Percentiles rank a stretch among this genome's conserved stretches.
Conservation (phyloP, 441 rosid species). For the Kokia cookei region DNA sequence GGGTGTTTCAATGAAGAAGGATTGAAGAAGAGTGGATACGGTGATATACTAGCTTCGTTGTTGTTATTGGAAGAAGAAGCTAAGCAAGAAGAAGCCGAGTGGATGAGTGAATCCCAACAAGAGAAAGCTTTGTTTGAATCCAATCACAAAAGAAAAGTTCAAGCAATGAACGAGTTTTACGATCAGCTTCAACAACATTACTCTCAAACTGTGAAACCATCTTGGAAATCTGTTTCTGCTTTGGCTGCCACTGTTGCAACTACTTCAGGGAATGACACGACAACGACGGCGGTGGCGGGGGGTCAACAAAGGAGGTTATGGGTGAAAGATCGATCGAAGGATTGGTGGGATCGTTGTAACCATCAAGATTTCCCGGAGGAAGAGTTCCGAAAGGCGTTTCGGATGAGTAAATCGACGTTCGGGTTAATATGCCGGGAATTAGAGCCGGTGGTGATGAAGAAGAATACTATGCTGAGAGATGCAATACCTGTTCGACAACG, state of each 20-base stretch:
- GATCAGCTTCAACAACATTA: slow-evolving; percentile 33
- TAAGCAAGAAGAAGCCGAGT: slow-evolving; percentile 4
- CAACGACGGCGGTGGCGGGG: slow-evolving; percentile 9
- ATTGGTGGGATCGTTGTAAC: slow-evolving; percentile 78
- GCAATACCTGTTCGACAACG: slow-evolving; percentile 90
- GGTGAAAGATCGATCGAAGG: slow-evolving; percentile 83
- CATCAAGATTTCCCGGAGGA: slow-evolving; percentile 62
- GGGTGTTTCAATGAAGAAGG: background rate
- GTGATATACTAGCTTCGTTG: slow-evolving; percentile 52
- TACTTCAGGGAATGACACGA: background rate
- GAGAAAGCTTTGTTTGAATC: slow-evolving; percentile 39
- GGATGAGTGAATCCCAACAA: slow-evolving; percentile 29
- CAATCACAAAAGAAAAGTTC: slow-evolving; percentile 31
- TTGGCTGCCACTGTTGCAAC: slow-evolving; percentile 18
- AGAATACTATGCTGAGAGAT: slow-evolving; percentile 79
- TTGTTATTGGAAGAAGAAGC: slow-evolving; percentile 60
- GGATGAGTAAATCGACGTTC: slow-evolving; percentile 79
- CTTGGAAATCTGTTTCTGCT: slow-evolving; percentile 29
- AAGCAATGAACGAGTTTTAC: slow-evolving; percentile 34
- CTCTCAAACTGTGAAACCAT: slow-evolving; percentile 34
- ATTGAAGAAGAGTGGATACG: slow-evolving; percentile 24
- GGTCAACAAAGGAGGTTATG: slow-evolving; percentile 60
- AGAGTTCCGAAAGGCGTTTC: slow-evolving; percentile 58
- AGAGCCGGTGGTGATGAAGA: slow-evolving; percentile 43
- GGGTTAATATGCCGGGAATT: slow-evolving; percentile 62